Conservation (phyloP, 768 basidiomycete species). For the Tephrocybe rancida region DNA sequence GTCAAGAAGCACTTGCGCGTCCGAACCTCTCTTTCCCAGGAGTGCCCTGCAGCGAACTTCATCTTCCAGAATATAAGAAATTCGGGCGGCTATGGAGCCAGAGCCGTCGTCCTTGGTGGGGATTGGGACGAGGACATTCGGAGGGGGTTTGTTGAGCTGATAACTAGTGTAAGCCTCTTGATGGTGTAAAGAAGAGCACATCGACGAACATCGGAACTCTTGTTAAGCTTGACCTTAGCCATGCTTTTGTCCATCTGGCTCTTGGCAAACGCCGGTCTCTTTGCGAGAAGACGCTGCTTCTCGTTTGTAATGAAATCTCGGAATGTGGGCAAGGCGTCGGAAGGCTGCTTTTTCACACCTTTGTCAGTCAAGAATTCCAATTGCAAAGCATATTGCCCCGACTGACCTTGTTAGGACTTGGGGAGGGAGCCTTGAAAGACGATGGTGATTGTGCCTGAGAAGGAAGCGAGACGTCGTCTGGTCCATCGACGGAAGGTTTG, state of each 20-base stretch:
- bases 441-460: conserved; percentile 44
- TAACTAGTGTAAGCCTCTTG: background rate
- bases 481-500: conserved; percentile 74
- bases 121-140: conserved; percentile 90
- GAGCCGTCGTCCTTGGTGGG: conserved; percentile 94
- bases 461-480: conserved; percentile 62
- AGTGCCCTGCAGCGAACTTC: too few relatives aligned
- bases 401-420: conserved; percentile 65
- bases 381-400: background rate
- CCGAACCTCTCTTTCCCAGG: too few relatives aligned
- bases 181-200: background rate
- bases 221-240: conserved; percentile 90
- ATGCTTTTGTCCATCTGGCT: conserved; percentile 94
- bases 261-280: conserved; percentile 86
- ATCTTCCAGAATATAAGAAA: too few relatives aligned
- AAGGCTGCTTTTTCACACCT: conserved; percentile 52
- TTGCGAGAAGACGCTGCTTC: conserved; percentile 86
- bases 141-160: conserved; percentile 92
- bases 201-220: conserved; percentile 85
- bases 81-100: too few relatives aligned
- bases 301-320: conserved; percentile 92
- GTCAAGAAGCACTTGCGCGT: too few relatives aligned
- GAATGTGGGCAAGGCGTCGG: conserved; percentile 85
- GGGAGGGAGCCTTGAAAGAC: conserved; percentile 64
- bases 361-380: background rate